Evolutionary conservation across 441 rosid genomes (phyloP).

Genomic region (Flueggea neowawraea): DNA sequence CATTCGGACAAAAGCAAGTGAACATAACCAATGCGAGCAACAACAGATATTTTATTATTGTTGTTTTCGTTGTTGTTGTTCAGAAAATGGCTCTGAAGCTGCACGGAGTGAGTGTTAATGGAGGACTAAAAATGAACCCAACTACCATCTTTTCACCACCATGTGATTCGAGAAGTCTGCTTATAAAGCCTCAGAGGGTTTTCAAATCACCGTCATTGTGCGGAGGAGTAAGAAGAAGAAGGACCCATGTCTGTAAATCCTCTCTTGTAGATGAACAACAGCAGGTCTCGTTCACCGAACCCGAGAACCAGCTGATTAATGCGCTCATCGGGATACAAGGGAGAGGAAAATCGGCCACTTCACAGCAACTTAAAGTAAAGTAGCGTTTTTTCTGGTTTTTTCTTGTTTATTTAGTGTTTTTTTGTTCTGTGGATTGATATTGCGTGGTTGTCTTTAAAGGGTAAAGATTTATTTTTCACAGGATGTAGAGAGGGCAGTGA

Average conservation of each 20-base stretch:
- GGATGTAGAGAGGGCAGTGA: conserved; percentile 79
- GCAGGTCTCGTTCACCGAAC: conserved; percentile 46
- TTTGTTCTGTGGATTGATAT: background rate
- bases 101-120: conserved; percentile 16
- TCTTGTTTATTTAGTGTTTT: background rate
- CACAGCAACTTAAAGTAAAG: conserved; percentile 64
- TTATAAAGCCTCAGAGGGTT: conserved; percentile 18
- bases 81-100: conserved; percentile 27
- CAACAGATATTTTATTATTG: no score
- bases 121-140: conserved; percentile 8
- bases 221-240: background rate
- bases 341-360: conserved; percentile 81
- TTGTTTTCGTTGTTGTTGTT: no score
- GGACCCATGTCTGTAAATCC: conserved; percentile 24
- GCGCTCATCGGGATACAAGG: conserved; percentile 98
- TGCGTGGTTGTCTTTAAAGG: background rate
- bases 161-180: conserved; percentile 2
- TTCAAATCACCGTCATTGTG: background rate
- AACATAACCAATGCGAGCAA: no score
- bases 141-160: background rate
- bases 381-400: background rate
- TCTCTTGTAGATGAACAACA: conserved; percentile 40
- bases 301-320: conserved; percentile 63
- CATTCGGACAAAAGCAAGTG: no score
- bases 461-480: conserved; percentile 17